Evolutionary conservation across 2,329 filamentous ascomycete genomes (phyloP).

Genomic region (Bipolaris oryzae): DNA sequence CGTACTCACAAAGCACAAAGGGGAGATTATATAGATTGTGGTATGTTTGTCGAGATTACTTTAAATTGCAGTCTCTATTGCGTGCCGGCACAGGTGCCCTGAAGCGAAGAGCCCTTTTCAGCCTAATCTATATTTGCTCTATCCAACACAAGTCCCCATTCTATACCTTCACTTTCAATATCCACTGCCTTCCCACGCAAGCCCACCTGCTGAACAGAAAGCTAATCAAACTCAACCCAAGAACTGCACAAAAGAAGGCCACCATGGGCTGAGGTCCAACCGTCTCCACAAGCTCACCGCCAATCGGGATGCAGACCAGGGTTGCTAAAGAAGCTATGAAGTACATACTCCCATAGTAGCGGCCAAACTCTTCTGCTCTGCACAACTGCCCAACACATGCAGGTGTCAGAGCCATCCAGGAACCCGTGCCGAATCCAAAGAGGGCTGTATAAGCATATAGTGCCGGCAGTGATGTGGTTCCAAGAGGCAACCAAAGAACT

Average conservation of each 20-base stretch:
- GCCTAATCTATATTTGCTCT: no score
- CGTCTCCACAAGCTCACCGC: conserved; percentile 43
- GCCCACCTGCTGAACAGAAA: conserved; percentile 47
- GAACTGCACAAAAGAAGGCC: conserved; percentile 41
- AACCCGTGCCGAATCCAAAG: conserved; percentile 57
- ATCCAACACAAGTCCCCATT: no score
- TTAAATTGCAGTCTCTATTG: neutral
- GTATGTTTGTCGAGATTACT: no score
- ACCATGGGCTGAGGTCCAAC: conserved; percentile 44
- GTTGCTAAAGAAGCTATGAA: conserved; percentile 46
- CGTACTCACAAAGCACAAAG: neutral
- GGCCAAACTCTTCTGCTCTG: conserved; percentile 54
- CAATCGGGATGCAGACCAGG: conserved; percentile 45
- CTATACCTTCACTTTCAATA: conserved; percentile 30
- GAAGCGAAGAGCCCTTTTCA: no score
- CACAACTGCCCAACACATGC: conserved; percentile 58
- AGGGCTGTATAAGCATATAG: conserved; percentile 51
- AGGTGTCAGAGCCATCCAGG: conserved; percentile 53
- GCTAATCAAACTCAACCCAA: conserved; percentile 38
- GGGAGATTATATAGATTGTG: neutral
- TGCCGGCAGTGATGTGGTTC: conserved; percentile 36
- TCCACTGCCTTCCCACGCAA: conserved; percentile 42
- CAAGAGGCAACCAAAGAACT: conserved; percentile 44
- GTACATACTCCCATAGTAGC: conserved; percentile 58
- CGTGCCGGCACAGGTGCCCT: neutral